These are phyloP conservation scores for Westerdykella aurantiaca DNA, from an alignment of 2,329 filamentous ascomycete genomes.

Conservation along the genomic window DNA sequence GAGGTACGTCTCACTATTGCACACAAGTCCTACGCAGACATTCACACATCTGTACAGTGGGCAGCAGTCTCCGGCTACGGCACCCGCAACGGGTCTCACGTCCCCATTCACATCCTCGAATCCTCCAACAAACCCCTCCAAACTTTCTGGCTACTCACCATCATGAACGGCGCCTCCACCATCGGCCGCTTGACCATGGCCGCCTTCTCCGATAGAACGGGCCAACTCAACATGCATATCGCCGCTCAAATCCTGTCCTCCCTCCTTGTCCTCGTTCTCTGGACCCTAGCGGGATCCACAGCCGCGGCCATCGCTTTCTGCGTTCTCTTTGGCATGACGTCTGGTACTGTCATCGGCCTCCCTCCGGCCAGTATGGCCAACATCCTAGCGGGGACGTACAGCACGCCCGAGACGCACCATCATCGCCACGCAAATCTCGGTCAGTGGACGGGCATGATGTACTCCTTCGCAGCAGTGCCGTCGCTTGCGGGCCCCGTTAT, in stretches of 20 bases:
- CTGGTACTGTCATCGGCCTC: slow-evolving; percentile 47
- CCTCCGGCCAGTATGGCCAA: slow-evolving; percentile 46
- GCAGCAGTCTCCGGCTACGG: slow-evolving; percentile 41
- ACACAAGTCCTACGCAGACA: neutral
- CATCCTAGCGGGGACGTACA: slow-evolving; percentile 38
- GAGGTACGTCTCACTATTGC: slow-evolving; percentile 30
- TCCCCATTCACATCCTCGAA: slow-evolving; percentile 5
- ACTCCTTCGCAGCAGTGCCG: slow-evolving; percentile 42
- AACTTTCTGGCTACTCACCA: slow-evolving; percentile 46
- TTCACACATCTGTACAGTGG: slow-evolving; percentile 34
- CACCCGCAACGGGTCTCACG: slow-evolving; percentile 23
- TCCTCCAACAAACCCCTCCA: slow-evolving; percentile 33
- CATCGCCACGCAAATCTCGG: slow-evolving; percentile 40
- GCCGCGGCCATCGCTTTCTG: slow-evolving; percentile 43
- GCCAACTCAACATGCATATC: slow-evolving; percentile 44
- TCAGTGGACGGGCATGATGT: slow-evolving; percentile 52
- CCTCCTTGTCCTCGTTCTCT: slow-evolving; percentile 41
- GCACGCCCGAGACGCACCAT: slow-evolving; percentile 18
- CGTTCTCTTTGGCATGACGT: slow-evolving; percentile 45
- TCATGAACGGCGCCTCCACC: slow-evolving; percentile 48
- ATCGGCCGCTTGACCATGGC: slow-evolving; percentile 43
- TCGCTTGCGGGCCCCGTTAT: slow-evolving; percentile 45
- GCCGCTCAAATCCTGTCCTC: slow-evolving; percentile 38
- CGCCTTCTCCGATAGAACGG: slow-evolving; percentile 42
- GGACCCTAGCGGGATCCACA: slow-evolving; percentile 38